Percentiles rank a stretch among this genome's conserved stretches.
These are phyloP conservation scores for Penicillium palitans DNA, from an alignment of 2,329 filamentous ascomycete species.

Conservation along the genomic window DNA sequence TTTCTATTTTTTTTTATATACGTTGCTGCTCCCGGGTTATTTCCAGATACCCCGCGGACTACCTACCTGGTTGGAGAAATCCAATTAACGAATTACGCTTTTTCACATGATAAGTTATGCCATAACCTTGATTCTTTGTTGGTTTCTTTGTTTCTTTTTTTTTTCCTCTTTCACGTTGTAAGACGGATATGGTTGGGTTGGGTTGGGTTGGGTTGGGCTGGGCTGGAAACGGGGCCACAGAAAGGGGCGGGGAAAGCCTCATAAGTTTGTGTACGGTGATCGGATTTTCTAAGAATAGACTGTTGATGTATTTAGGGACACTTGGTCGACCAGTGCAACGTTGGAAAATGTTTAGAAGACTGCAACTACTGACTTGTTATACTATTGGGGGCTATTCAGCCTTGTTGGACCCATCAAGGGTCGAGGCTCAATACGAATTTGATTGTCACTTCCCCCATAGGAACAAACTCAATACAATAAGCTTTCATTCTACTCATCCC, in stretches of 20 bases:
- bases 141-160: neutral
- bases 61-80: neutral
- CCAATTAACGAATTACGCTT: conserved; percentile 6
- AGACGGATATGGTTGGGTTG: neutral
- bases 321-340: neutral
- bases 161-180: neutral
- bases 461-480: neutral
- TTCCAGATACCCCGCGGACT: conserved; percentile 1
- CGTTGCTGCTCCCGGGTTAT: neutral
- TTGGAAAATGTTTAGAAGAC: neutral
- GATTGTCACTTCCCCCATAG: neutral
- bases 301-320: neutral
- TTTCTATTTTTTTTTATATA: neutral
- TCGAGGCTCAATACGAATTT: neutral
- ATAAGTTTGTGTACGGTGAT: neutral
- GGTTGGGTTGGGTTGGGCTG: neutral
- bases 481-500: neutral
- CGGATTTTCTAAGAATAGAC: neutral
- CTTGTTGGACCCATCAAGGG: neutral
- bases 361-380: neutral
- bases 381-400: neutral
- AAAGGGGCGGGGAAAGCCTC: neutral
- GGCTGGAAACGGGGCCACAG: neutral
- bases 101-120: conserved; percentile 5
- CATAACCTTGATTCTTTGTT: neutral